phyloP scores from a whole-genome alignment of 2,329 filamentous ascomycete species.

The Neocatenulostroma microsporum region DNA sequence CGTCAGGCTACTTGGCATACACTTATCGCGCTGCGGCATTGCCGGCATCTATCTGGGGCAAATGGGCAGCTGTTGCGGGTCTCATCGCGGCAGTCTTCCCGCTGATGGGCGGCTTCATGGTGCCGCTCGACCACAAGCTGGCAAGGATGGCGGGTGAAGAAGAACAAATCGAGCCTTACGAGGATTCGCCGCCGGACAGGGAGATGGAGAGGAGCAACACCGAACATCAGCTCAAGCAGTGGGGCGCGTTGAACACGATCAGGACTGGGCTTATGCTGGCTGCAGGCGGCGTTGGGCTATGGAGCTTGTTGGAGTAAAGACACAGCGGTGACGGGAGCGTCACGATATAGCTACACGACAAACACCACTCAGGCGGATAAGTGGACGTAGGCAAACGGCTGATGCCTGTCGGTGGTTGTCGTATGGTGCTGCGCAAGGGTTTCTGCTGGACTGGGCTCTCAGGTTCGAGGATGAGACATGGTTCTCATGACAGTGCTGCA shows the following conservation, averaged over 20 bases:
- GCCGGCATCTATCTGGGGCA: constrained; percentile 11
- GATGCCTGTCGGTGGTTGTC: too few species aligned
- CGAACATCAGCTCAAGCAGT: constrained; percentile 21
- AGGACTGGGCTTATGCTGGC: constrained; percentile 14
- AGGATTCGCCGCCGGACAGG: constrained; percentile 23
- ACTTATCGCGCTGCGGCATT: constrained; percentile 5
- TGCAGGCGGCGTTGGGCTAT: constrained; percentile 16
- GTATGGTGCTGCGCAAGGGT: too few species aligned
- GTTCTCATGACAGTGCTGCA: too few species aligned
- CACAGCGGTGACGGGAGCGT: too few species aligned
- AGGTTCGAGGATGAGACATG: too few species aligned
- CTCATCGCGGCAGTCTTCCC: constrained; percentile 18
- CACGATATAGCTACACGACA: too few species aligned
- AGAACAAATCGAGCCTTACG: constrained; percentile 24
- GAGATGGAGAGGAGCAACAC: constrained; percentile 24
- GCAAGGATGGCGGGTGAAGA: constrained; percentile 20
- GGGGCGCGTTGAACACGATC: constrained; percentile 15
- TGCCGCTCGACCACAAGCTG: constrained; percentile 21
- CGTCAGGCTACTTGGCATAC: constrained; percentile 18
- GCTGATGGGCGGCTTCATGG: constrained; percentile 18
- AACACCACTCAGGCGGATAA: too few species aligned
- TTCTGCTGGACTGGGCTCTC: too few species aligned
- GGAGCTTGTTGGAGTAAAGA: constrained; percentile 13
- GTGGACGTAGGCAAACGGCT: too few species aligned
- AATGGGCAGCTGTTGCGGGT: constrained; percentile 19